phyloP scores from a whole-genome alignment of 208 protist species.

The Trypanosoma platydactyli region DNA sequence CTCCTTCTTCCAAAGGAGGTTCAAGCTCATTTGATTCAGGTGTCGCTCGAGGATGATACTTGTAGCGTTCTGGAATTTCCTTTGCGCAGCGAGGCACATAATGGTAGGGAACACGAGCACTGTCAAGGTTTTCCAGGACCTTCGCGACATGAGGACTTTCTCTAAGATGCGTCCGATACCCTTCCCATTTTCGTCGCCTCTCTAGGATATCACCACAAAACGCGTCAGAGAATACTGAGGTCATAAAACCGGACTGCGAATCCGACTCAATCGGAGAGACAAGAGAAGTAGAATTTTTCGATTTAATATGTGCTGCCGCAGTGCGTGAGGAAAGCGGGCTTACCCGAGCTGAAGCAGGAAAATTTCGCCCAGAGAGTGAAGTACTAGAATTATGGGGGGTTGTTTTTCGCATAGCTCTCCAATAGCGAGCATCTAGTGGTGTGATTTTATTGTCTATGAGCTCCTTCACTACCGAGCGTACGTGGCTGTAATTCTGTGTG shows the following conservation, averaged over 20 bases:
- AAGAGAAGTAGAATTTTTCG: neutral
- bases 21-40: neutral
- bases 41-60: slow-evolving; percentile 36
- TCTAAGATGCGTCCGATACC: neutral
- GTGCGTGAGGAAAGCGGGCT: neutral
- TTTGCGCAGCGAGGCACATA: slow-evolving; percentile 41
- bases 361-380: neutral
- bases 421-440: slow-evolving; percentile 49
- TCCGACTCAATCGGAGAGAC: too few relatives aligned
- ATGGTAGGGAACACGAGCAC: slow-evolving; percentile 9
- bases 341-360: too few relatives aligned
- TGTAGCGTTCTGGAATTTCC: slow-evolving; percentile 54
- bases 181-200: neutral
- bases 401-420: slow-evolving; percentile 11
- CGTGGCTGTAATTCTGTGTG: slow-evolving; percentile 37
- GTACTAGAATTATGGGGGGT: slow-evolving; percentile 1
- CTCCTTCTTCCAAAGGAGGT: neutral
- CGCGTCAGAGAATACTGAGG: too few relatives aligned
- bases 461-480: slow-evolving; percentile 59
- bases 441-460: slow-evolving; percentile 47
- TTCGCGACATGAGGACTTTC: neutral
- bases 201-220: slow-evolving; percentile 5
- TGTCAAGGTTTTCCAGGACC: slow-evolving; percentile 10
- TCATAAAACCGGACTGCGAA: too few relatives aligned
- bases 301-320: neutral